These are phyloP conservation scores for Phytomonas sp. DNA, from an alignment of 208 protist genomes.

Conservation along the genomic window DNA sequence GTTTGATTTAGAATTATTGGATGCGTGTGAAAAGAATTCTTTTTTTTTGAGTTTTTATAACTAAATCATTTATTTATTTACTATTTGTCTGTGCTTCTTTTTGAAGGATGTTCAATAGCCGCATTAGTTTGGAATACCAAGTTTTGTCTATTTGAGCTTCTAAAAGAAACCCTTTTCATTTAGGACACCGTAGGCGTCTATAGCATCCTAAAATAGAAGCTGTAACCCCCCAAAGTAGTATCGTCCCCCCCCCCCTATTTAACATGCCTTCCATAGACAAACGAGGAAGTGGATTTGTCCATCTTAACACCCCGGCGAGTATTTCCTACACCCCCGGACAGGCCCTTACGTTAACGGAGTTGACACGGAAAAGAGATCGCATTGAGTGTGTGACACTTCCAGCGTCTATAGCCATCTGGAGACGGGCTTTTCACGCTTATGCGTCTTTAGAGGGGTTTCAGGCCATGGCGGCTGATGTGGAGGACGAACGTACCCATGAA, in stretches of 20 bases:
- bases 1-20: not conserved
- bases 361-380: constrained; percentile 34
- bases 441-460: constrained; percentile 34
- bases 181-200: not conserved
- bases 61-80: not conserved
- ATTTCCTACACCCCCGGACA: constrained; percentile 68
- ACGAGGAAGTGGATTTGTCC: constrained; percentile 75
- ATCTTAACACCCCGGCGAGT: constrained; percentile 74
- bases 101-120: constrained; percentile 5
- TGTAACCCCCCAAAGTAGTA: not conserved
- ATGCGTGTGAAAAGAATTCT: not conserved
- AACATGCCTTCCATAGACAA: constrained; percentile 11
- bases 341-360: constrained; percentile 47
- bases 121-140: not conserved
- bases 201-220: not conserved
- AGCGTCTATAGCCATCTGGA: constrained; percentile 37
- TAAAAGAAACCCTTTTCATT: not conserved
- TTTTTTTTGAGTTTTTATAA: not conserved
- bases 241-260: constrained; percentile 5
- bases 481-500: constrained; percentile 50
- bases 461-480: constrained; percentile 48
- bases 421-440: constrained; percentile 38
- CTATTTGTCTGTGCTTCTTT: constrained; percentile 5
- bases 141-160: not conserved
- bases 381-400: constrained; percentile 71